These are phyloP conservation scores for Hypholoma fasciculare DNA, from an alignment of 768 basidiomycete genomes.

Conservation along the genomic window DNA sequence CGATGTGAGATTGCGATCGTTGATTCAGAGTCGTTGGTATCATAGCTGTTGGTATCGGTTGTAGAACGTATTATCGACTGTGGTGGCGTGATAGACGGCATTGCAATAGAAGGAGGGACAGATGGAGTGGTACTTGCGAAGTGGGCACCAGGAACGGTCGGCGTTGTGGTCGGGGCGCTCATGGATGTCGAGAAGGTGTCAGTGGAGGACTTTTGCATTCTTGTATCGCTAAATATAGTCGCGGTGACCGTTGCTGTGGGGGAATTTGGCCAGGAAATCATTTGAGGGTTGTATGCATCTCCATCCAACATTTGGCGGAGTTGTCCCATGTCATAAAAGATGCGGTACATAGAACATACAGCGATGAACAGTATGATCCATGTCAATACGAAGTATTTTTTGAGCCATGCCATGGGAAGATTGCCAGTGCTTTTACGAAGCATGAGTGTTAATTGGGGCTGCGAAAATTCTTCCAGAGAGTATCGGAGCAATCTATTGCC, in stretches of 20 bases:
- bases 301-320: slow-evolving; percentile 20
- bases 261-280: slow-evolving; percentile 22
- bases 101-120: slow-evolving; percentile 1
- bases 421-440: slow-evolving; percentile 20
- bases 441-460: slow-evolving; percentile 49
- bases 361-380: slow-evolving; percentile 29
- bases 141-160: not conserved
- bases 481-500: slow-evolving; percentile 55
- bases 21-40: slow-evolving; percentile 4
- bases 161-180: not conserved
- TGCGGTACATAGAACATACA: slow-evolving; percentile 23
- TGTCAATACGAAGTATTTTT: slow-evolving; percentile 23
- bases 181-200: slow-evolving; percentile 1
- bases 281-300: slow-evolving; percentile 23
- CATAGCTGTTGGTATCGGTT: not conserved
- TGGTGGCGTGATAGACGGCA: not conserved
- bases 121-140: not conserved
- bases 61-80: not conserved
- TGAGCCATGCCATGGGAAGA: slow-evolving; percentile 14
- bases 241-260: slow-evolving; percentile 42
- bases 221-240: slow-evolving; percentile 29
- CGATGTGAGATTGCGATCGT: slow-evolving; percentile 7
- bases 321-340: slow-evolving; percentile 27
- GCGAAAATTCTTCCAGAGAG: slow-evolving; percentile 56
- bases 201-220: slow-evolving; percentile 20